Evolutionary conservation across 2,329 filamentous ascomycete genomes (phyloP), one percentile per base, ranked within the genome.

Genomic region (Aspergillus sp.): DNA sequence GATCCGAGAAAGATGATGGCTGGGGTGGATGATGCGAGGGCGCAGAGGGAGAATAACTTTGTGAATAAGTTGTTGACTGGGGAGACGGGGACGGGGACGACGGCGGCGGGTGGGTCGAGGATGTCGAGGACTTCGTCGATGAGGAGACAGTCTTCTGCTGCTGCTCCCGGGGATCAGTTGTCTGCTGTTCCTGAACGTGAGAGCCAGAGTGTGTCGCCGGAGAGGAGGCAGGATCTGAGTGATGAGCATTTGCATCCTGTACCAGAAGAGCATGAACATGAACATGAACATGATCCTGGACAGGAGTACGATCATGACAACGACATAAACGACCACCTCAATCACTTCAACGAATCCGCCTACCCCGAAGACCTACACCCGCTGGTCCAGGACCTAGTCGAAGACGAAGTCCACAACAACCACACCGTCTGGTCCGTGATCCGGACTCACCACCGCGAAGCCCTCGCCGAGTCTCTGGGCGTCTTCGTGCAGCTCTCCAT

Each of bases 381-480:
- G 2, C 67, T 80, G 41, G 70, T 78, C 1, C 75, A 78, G 52
- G 69, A 76, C 14, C 62, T 73, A 1, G 68, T 77, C 37, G 77
- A 79, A 60, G 76, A 81, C 17, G 79, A 81, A 62, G 73, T 82
- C 27, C 77, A 82, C 52, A 83, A 82, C 63, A 73, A 76, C 54
- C 75, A 77, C 56, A 77, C 79, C 23, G 65, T 75, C 63, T 78
- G 82, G 81, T 75, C 79, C 33, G 72, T 79, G 17, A 75, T 84
- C 23, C 77, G 82, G 21, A 79, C 80, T 0, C 75, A 79, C 37
- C 79, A 82, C 62, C 77, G 81, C 11, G 82, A 84, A 64, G 79
- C 80, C 27, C 71, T 84, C 2, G 82, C 82, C 1, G 82, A 85
- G 61, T 75, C 80, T 2, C 74, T 85, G 8, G 81, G 77, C 3